phyloP scores from a whole-genome alignment of 2,329 filamentous ascomycete genomes.

The Nothomitra cinnamomea region DNA sequence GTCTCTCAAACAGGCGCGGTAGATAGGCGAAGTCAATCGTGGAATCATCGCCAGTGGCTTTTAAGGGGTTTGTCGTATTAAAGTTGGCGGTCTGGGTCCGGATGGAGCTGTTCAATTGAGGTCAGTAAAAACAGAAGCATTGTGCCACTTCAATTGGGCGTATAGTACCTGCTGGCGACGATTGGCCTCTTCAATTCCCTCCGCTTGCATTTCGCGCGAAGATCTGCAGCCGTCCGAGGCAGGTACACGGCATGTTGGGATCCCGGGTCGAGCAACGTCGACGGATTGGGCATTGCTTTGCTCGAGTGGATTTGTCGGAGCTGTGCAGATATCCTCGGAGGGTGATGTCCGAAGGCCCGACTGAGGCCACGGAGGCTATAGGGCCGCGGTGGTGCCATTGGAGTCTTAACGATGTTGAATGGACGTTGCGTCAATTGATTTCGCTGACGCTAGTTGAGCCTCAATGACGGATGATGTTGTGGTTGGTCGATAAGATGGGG shows the following conservation, averaged over 20 bases:
- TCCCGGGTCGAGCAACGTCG: not conserved
- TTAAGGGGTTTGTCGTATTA: constrained; percentile 4
- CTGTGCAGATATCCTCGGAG: not conserved
- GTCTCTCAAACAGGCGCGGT: not conserved
- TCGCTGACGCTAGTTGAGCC: not conserved
- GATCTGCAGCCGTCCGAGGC: not conserved
- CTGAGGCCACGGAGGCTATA: not conserved
- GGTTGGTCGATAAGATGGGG: too few species aligned
- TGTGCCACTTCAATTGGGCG: not conserved
- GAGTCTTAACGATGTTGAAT: not conserved
- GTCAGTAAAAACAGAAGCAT: not conserved
- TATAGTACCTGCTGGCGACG: not conserved
- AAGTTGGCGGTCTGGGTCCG: constrained; percentile 1
- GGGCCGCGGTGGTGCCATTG: not conserved
- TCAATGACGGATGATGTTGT: not conserved
- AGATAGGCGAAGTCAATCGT: constrained; percentile 7
- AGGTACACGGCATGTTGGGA: not conserved
- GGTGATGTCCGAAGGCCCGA: not conserved
- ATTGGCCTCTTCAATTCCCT: not conserved
- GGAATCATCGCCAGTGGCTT: not conserved
- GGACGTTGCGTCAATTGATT: not conserved
- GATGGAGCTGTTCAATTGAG: not conserved
- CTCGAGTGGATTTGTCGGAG: not conserved
- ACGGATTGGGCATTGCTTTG: not conserved
- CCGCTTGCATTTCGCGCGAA: constrained; percentile 1